A percentile compares a stretch with the other conserved stretches of the same genome.
phyloP scores from a whole-genome alignment of 2,329 filamentous ascomycete genomes.

The Fusarium illudens region DNA sequence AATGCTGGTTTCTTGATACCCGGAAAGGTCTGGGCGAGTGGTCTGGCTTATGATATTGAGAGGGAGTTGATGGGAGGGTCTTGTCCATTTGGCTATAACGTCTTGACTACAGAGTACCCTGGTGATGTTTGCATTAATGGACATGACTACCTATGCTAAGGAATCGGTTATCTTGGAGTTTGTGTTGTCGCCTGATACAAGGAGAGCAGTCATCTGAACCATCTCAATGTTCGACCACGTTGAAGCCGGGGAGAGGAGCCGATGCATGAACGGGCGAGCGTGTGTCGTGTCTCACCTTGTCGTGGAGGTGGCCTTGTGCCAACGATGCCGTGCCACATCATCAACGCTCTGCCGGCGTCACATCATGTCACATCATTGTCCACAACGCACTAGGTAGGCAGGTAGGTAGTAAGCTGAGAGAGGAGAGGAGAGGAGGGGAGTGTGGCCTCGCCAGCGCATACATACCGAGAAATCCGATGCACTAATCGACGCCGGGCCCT shows the following conservation, averaged over 20 bases:
- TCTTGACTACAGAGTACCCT: not conserved
- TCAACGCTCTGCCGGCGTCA: conserved; percentile 15
- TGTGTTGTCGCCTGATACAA: not conserved
- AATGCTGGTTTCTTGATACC: conserved; percentile 33
- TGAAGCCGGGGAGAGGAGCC: conserved; percentile 5
- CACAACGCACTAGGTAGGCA: no score
- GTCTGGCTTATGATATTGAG: not conserved
- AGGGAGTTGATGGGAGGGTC: not conserved
- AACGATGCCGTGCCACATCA: conserved; percentile 39
- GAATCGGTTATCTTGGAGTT: not conserved
- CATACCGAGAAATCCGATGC: not conserved
- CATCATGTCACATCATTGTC: conserved; percentile 23
- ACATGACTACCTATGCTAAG: not conserved
- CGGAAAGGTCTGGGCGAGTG: not conserved
- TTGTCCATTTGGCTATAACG: not conserved
- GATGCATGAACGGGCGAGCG: not conserved
- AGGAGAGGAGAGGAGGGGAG: not conserved
- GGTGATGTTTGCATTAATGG: not conserved
- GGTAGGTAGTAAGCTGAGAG: no score
- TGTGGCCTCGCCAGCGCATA: conserved; percentile 20
- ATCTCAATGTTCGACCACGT: not conserved
- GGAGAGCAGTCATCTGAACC: not conserved
- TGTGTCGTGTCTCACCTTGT: conserved; percentile 12
- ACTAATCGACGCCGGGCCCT: not conserved
- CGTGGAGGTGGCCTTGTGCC: conserved; percentile 21